Evolutionary conservation across 139 green algal genomes (phyloP).

Genomic region (Deuterostichococcus epilithicus): DNA sequence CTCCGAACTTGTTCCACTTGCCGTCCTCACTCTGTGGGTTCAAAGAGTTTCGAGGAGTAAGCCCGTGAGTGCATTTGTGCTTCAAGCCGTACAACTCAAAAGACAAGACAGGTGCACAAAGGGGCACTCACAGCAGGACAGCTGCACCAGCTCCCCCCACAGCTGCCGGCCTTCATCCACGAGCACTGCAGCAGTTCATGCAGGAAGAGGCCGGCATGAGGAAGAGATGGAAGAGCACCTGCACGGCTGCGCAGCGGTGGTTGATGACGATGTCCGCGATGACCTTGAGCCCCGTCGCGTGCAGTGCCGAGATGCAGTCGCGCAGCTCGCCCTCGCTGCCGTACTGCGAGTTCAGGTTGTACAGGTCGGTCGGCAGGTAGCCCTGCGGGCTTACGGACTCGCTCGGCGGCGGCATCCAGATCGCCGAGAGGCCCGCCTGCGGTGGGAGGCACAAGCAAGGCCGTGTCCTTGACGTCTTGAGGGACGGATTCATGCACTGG

Average conservation of each 20-base stretch:
- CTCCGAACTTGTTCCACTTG: conserved; percentile 87
- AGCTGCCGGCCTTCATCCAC: no score
- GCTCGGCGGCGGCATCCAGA: conserved; percentile 93
- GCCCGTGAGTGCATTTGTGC: no score
- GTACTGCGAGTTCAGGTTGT: conserved; percentile 74
- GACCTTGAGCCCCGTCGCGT: conserved; percentile 73
- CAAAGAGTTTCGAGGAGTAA: no score
- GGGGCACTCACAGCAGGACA: no score
- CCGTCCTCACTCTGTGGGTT: conserved; percentile 65
- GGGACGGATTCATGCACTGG: no score
- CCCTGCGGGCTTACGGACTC: conserved; percentile 85
- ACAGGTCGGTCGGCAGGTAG: conserved; percentile 85
- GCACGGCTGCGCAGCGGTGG: conserved; percentile 75
- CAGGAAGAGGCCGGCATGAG: no score
- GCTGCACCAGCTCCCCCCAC: no score
- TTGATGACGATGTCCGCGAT: conserved; percentile 97
- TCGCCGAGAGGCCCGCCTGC: conserved; percentile 71
- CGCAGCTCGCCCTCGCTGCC: conserved; percentile 70
- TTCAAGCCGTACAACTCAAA: no score
- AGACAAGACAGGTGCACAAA: no score
- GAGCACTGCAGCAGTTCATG: no score
- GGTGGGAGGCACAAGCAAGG: no score
- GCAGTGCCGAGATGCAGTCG: conserved; percentile 58
- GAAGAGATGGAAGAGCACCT: conserved; percentile 16
- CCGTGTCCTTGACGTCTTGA: no score